Conservation (phyloP, 2,329 filamentous ascomycete species). For the Penicillium rolfsii region DNA sequence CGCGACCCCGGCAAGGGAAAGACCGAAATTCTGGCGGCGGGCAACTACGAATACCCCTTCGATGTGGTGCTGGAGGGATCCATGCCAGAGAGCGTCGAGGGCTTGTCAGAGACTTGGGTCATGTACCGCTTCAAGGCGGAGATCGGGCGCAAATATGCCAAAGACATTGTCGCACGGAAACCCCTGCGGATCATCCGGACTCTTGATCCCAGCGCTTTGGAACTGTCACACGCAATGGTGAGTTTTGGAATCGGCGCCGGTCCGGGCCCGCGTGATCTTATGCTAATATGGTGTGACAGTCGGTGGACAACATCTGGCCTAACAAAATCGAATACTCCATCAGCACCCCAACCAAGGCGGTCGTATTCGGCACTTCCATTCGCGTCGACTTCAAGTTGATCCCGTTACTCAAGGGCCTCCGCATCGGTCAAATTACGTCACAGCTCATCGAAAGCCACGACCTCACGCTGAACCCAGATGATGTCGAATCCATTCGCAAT, state of each 20-base stretch:
- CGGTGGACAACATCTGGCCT: slow-evolving; percentile 95
- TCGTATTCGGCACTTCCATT: slow-evolving; percentile 88
- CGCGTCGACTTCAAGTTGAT: slow-evolving; percentile 84
- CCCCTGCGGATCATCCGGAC: slow-evolving; percentile 78
- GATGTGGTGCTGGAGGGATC: slow-evolving; percentile 70
- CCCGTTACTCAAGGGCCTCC: slow-evolving; percentile 84
- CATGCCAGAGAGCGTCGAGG: slow-evolving; percentile 84
- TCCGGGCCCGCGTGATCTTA: not conserved
- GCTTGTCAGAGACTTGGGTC: slow-evolving; percentile 80
- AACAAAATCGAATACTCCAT: slow-evolving; percentile 98
- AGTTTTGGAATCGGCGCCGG: slow-evolving; percentile 15
- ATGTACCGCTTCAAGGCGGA: slow-evolving; percentile 91
- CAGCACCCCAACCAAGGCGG: slow-evolving; percentile 87
- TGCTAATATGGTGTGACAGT: slow-evolving; percentile 43
- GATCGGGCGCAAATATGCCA: slow-evolving; percentile 84
- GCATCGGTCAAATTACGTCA: slow-evolving; percentile 79
- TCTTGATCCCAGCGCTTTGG: slow-evolving; percentile 72
- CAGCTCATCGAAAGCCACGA: slow-evolving; percentile 80
- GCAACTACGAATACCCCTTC: slow-evolving; percentile 85
- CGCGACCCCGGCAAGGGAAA: slow-evolving; percentile 55
- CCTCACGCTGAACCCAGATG: slow-evolving; percentile 58
- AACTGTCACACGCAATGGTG: slow-evolving; percentile 83
- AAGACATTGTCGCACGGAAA: slow-evolving; percentile 81
- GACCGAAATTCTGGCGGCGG: slow-evolving; percentile 64
- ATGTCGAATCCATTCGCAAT: slow-evolving; percentile 42